These are phyloP conservation scores for Diaporthe ampelina DNA, from an alignment of 2,329 filamentous ascomycete genomes.

Conservation along the genomic window DNA sequence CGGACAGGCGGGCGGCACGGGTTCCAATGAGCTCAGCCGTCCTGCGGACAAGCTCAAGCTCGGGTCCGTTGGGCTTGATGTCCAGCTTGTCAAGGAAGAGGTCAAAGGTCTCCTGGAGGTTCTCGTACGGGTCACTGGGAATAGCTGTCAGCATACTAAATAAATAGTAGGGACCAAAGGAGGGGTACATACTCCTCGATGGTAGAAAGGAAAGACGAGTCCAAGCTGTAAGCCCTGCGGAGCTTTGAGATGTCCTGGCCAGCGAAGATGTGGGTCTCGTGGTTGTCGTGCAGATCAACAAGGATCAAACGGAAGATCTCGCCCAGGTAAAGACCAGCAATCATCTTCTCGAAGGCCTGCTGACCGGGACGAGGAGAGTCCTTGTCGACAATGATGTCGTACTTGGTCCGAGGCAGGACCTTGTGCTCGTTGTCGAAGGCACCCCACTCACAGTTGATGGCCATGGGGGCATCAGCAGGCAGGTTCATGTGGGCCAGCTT, in stretches of 20 bases:
- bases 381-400: conserved; percentile 89
- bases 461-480: conserved; percentile 85
- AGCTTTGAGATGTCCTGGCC: conserved; percentile 85
- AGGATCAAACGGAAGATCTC: conserved; percentile 94
- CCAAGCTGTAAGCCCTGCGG: conserved; percentile 88
- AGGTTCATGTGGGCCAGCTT: conserved; percentile 95
- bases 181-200: conserved; percentile 81
- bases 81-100: conserved; percentile 83
- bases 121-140: conserved; percentile 89
- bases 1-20: conserved; percentile 90
- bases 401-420: conserved; percentile 86
- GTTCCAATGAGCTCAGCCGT: conserved; percentile 95
- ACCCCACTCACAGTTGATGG: conserved; percentile 98
- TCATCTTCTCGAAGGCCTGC: conserved; percentile 98
- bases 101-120: conserved; percentile 89
- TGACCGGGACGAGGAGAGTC: conserved; percentile 93
- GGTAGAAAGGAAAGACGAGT: conserved; percentile 91
- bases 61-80: conserved; percentile 78
- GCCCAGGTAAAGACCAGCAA: conserved; percentile 92
- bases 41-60: conserved; percentile 90
- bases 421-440: conserved; percentile 96
- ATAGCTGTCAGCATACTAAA: conserved; percentile 41
- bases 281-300: conserved; percentile 86
- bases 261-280: conserved; percentile 82
- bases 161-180: not conserved